Evolutionary conservation across 1,284 basidiomycete species (phyloP), one percentile per base, ranked within the genome.

Genomic region (Austroboletus olivaceoglutinosus): DNA sequence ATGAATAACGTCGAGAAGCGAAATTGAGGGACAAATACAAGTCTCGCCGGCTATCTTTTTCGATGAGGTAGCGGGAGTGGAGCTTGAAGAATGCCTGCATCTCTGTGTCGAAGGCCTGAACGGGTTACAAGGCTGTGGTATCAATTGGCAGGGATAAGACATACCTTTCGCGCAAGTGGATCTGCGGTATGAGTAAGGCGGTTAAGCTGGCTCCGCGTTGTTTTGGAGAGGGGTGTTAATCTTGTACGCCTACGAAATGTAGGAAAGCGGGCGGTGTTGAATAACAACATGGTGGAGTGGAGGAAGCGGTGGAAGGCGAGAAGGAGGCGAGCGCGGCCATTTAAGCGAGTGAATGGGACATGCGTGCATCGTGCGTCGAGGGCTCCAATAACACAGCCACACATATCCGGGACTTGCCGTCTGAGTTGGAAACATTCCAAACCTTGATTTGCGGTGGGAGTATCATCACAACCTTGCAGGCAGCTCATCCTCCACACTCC

Each of bases 71-170:
- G 62, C 95, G 90, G 70, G 93, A 97, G 80, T 98, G 97, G 67
- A 98, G 91, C 69, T 87, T 87, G 82, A 96, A 97, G 81, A 98
- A 99, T 55, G 88, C 88, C 70, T 94, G 89, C 95, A 98, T 98
- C 76, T 99, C 94, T 46, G 86, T 86, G 73, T 96, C 91, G 74
- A 98, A 98, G 19, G 87, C 86, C 91, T 68, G 31, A 31, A 27
- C 23, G 45, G 37, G 27, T 11, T 11, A 36, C 29, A 38, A 18
- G 52, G 37, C 30, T 12, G 54, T 48, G 45, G 51, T 25, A 40
- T 41, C 37, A 42, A 51, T 52, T 43, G n/a, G 31, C 91, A 70
- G 45, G 55, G 29, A 30, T 13, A 15, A n/a, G 23, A 34, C 44
- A 46, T 58, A 93, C 94, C 84, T 89, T 92, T 75, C 87, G 88